phyloP scores from a whole-genome alignment of 306 rosid species.

The Cyclanthera cordifolia region DNA sequence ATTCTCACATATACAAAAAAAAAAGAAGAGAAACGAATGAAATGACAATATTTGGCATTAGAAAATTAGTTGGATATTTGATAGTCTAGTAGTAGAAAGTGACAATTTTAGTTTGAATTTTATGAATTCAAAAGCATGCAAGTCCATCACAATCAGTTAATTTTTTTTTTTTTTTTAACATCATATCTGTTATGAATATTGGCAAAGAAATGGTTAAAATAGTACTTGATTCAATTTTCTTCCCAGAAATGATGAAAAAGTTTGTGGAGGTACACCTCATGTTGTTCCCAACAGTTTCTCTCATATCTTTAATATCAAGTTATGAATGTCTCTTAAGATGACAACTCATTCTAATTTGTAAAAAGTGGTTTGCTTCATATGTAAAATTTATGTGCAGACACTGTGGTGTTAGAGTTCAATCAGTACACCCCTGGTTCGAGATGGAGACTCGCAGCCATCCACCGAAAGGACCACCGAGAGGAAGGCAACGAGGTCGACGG shows the following conservation, averaged over 20 bases:
- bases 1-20: too few relatives aligned
- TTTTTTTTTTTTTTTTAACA: neutral
- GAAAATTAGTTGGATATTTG: neutral
- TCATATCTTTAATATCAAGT: neutral
- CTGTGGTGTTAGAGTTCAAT: slow-evolving; percentile 77
- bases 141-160: neutral
- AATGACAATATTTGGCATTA: neutral
- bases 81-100: neutral
- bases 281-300: neutral
- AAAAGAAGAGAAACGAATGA: too few relatives aligned
- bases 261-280: neutral
- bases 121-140: slow-evolving; percentile 1
- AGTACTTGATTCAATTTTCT: neutral
- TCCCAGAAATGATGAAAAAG: neutral
- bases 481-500: slow-evolving; percentile 84
- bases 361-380: neutral
- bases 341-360: neutral
- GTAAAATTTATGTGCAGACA: slow-evolving; percentile 32
- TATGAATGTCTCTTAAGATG: neutral
- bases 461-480: slow-evolving; percentile 62
- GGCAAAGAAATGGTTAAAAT: neutral
- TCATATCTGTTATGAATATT: neutral
- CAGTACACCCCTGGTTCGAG: slow-evolving; percentile 73
- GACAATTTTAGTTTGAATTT: neutral
- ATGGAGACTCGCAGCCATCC: slow-evolving; percentile 53